These are phyloP conservation scores for Nitzschia sp. DNA, from an alignment of 108 stramenopile genomes.

Conservation along the genomic window DNA sequence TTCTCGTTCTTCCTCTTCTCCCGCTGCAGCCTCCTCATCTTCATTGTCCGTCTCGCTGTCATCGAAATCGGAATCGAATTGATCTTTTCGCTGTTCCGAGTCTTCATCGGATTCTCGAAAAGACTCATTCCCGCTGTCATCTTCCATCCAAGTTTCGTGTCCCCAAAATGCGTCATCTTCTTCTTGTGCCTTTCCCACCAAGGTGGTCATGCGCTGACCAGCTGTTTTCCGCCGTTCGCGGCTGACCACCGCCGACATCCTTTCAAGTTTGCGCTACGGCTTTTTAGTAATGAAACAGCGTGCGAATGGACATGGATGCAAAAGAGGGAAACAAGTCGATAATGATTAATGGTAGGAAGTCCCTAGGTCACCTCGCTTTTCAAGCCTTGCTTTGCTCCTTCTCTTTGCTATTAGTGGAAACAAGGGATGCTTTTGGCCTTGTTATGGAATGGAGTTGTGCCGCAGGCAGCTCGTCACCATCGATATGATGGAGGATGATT, in stretches of 20 bases:
- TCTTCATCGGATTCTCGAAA: conserved; percentile 84
- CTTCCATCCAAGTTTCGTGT: conserved; percentile 86
- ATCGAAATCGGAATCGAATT: conserved; percentile 90
- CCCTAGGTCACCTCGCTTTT: no score
- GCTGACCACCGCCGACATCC: conserved; percentile 55
- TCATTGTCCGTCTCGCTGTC: conserved; percentile 78
- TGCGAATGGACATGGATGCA: no score
- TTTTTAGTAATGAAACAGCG: no score
- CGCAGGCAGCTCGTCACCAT: no score
- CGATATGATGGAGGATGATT: no score
- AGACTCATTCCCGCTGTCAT: conserved; percentile 66
- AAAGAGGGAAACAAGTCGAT: no score
- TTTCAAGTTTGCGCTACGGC: no score
- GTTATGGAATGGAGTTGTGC: no score
- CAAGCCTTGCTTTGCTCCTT: no score
- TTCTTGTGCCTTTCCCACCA: conserved; percentile 77
- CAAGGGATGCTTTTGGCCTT: no score
- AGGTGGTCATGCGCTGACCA: conserved; percentile 68
- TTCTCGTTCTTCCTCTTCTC: conserved; percentile 55
- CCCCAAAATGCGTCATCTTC: conserved; percentile 88
- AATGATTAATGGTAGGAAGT: no score
- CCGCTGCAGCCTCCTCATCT: conserved; percentile 53
- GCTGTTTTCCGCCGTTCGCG: conserved; percentile 78
- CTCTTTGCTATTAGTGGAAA: no score
- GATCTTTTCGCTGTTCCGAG: conserved; percentile 56